Conservation (phyloP, 208 protist genomes). For the Leishmania tarentolae region DNA sequence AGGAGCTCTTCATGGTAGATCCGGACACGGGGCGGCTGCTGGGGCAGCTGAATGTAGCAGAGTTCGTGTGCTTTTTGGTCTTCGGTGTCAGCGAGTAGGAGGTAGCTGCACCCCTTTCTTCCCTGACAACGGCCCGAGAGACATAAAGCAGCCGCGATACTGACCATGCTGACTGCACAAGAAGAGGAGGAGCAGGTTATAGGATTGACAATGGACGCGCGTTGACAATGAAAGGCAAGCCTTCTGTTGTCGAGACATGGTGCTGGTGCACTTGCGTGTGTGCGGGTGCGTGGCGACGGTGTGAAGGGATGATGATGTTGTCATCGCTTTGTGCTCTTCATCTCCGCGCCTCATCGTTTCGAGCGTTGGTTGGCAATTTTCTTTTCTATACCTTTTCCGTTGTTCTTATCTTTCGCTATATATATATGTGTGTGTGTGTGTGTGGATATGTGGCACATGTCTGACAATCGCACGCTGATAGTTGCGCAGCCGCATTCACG, state of each 20-base stretch:
- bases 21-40: conserved; percentile 64
- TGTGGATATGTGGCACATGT: neutral
- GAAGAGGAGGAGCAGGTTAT: neutral
- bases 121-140: neutral
- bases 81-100: conserved; percentile 40
- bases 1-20: conserved; percentile 88
- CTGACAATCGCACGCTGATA: neutral
- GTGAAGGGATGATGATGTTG: neutral
- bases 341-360: neutral
- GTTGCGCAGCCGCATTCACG: neutral
- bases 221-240: neutral
- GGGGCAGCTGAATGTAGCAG: conserved; percentile 77
- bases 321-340: neutral
- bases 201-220: neutral
- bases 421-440: neutral
- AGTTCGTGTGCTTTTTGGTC: conserved; percentile 79
- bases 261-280: neutral
- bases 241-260: neutral
- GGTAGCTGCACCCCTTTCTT: neutral
- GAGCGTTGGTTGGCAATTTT: neutral
- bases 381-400: neutral
- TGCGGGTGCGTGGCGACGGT: neutral
- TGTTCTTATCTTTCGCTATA: neutral
- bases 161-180: neutral
- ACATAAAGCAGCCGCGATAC: neutral